Percentiles rank a stretch among this genome's conserved stretches.
These are phyloP conservation scores for Claviceps monticola DNA, from an alignment of 2,329 filamentous ascomycete species.

Conservation along the genomic window DNA sequence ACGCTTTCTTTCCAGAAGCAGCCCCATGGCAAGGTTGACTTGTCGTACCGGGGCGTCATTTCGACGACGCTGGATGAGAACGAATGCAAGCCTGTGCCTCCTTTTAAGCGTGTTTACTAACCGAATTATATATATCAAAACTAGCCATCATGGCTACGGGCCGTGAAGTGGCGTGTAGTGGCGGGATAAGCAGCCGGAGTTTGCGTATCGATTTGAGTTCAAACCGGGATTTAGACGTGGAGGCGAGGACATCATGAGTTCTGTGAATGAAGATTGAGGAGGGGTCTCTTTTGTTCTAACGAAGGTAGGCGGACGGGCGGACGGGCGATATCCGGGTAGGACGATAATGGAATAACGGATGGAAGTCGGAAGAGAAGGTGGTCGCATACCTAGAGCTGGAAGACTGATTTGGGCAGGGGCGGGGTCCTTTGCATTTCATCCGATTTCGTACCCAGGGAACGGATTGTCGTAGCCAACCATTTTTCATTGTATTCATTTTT, in stretches of 20 bases:
- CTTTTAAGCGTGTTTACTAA: constrained; percentile 91
- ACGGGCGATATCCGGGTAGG: constrained; percentile 5
- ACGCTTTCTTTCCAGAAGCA: constrained; percentile 90
- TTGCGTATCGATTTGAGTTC: not conserved
- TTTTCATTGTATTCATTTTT: not conserved
- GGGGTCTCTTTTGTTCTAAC: constrained; percentile 7
- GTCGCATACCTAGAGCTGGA: not conserved
- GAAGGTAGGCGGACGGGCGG: too few relatives aligned
- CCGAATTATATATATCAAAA: not conserved
- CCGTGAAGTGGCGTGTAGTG: not conserved
- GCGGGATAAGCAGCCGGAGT: not conserved
- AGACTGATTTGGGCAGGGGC: not conserved
- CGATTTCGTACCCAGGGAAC: not conserved
- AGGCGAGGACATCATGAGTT: not conserved
- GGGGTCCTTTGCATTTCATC: not conserved
- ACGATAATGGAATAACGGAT: too few relatives aligned
- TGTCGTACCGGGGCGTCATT: constrained; percentile 75
- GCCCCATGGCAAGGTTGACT: constrained; percentile 74
- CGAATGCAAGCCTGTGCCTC: constrained; percentile 92
- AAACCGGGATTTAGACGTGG: not conserved
- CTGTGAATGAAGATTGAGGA: not conserved
- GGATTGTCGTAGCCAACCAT: not conserved
- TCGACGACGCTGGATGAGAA: constrained; percentile 77
- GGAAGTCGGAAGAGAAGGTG: not conserved
- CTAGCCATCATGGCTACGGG: too few relatives aligned